phyloP scores from a whole-genome alignment of 2,329 filamentous ascomycete genomes.

The Clarireedia hainanense region DNA sequence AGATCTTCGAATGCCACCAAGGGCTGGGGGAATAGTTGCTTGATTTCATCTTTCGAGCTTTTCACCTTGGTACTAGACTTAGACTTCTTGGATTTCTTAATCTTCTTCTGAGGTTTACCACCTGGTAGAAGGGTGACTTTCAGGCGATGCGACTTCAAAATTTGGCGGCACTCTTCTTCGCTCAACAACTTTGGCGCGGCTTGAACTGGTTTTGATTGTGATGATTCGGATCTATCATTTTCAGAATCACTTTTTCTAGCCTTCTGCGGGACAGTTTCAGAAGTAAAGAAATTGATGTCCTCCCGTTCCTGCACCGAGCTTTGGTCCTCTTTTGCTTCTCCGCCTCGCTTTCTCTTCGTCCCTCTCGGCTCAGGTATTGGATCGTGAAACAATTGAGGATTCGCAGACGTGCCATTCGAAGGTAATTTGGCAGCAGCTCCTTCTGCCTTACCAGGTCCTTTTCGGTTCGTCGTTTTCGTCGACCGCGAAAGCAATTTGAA shows the following conservation, averaged over 20 bases:
- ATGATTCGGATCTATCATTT: conserved; percentile 8
- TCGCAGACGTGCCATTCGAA: conserved; percentile 54
- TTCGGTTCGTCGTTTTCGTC: conserved; percentile 44
- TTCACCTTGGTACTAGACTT: conserved; percentile 45
- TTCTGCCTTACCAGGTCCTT: conserved; percentile 27
- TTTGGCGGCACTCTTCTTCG: conserved; percentile 63
- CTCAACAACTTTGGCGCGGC: conserved; percentile 37
- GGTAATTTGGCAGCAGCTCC: conserved; percentile 42
- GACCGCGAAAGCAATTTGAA: conserved; percentile 65
- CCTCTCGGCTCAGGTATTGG: conserved; percentile 34
- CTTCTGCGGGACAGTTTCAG: conserved; percentile 30
- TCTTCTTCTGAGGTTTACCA: conserved; percentile 33
- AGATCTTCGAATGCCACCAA: conserved; percentile 71
- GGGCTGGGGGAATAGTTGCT: conserved; percentile 69
- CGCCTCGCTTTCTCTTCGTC: conserved; percentile 49
- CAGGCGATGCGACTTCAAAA: conserved; percentile 72
- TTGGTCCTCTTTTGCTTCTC: conserved; percentile 29
- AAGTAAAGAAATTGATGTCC: conserved; percentile 50
- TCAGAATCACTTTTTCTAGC: conserved; percentile 17
- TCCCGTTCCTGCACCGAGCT: conserved; percentile 28
- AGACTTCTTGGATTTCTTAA: conserved; percentile 43
- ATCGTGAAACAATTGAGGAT: conserved; percentile 65
- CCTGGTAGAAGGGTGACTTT: conserved; percentile 72
- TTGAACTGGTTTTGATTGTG: conserved; percentile 5
- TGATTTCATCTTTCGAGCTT: conserved; percentile 40